Evolutionary conservation across 2,329 filamentous ascomycete species (phyloP).

Genomic region (Curvularia verruculosa): DNA sequence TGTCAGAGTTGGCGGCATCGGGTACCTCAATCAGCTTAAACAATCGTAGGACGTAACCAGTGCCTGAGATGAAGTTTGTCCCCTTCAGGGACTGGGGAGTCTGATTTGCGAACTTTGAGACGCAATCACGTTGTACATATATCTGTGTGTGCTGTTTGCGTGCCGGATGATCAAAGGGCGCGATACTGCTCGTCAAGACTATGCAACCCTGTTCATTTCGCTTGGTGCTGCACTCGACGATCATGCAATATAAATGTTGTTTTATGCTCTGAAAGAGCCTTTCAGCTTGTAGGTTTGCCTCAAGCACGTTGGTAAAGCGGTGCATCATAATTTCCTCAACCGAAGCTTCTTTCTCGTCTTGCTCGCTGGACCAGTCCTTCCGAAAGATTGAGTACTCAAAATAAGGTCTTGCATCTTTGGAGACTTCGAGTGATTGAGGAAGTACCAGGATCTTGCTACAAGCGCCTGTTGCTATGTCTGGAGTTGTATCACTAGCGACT

Average conservation of each 20-base stretch:
- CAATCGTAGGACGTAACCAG: slow-evolving; percentile 30
- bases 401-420: slow-evolving; percentile 23
- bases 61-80: slow-evolving; percentile 25
- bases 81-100: not conserved
- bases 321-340: slow-evolving; percentile 12
- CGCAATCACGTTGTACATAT: slow-evolving; percentile 26
- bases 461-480: not conserved
- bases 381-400: slow-evolving; percentile 35
- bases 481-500: not conserved
- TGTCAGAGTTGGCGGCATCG: slow-evolving; percentile 5
- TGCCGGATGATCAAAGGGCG: slow-evolving; percentile 16
- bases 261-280: slow-evolving; percentile 11
- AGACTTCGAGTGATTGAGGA: not conserved
- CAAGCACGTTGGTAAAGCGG: slow-evolving; percentile 18
- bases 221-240: slow-evolving; percentile 11
- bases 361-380: slow-evolving; percentile 18
- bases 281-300: slow-evolving; percentile 28
- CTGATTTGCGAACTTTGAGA: slow-evolving; percentile 17
- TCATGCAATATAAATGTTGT: slow-evolving; percentile 8
- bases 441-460: not conserved
- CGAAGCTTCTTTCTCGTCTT: slow-evolving; percentile 1
- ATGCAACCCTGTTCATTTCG: slow-evolving; percentile 22
- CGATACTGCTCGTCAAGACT: slow-evolving; percentile 10
- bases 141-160: slow-evolving; percentile 21
- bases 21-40: slow-evolving; percentile 20